Evolutionary conservation across 352 stramenopile genomes (phyloP).

Genomic region (Pythium scleroteichum): DNA sequence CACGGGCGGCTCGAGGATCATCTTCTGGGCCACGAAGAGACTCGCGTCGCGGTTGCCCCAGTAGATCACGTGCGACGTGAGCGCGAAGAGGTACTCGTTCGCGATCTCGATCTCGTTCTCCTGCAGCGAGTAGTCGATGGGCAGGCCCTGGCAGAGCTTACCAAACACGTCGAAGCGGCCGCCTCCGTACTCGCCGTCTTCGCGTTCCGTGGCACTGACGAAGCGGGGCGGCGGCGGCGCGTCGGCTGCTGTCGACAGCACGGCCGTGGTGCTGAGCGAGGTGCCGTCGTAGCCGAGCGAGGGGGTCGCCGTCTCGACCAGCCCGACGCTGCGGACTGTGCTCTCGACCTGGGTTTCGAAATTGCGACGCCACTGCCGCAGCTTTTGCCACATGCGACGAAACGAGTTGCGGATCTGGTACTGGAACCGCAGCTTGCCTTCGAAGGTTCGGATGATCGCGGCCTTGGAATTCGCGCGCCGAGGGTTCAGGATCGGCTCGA

Average conservation of each 20-base stretch:
- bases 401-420: slow-evolving; percentile 86
- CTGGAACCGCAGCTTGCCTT: slow-evolving; percentile 82
- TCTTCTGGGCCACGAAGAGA: slow-evolving; percentile 90
- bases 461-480: slow-evolving; percentile 74
- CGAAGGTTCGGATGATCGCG: slow-evolving; percentile 83
- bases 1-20: slow-evolving; percentile 65
- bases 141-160: slow-evolving; percentile 60
- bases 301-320: slow-evolving; percentile 48
- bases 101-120: slow-evolving; percentile 94
- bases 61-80: slow-evolving; percentile 92
- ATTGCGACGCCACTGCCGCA: slow-evolving; percentile 71
- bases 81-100: slow-evolving; percentile 93
- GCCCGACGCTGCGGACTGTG: slow-evolving; percentile 65
- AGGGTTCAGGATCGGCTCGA: slow-evolving; percentile 93
- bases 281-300: slow-evolving; percentile 4
- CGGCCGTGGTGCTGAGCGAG: not conserved
- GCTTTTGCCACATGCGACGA: slow-evolving; percentile 72
- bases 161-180: slow-evolving; percentile 60
- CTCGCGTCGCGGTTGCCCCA: slow-evolving; percentile 91
- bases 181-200: slow-evolving; percentile 25
- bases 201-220: slow-evolving; percentile 17
- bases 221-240: not conserved
- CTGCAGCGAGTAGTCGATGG: slow-evolving; percentile 90
- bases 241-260: not conserved
- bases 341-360: slow-evolving; percentile 77